Evolutionary conservation across 2,329 filamentous ascomycete genomes (phyloP).

Genomic region (Myriosclerotinia scirpicola): DNA sequence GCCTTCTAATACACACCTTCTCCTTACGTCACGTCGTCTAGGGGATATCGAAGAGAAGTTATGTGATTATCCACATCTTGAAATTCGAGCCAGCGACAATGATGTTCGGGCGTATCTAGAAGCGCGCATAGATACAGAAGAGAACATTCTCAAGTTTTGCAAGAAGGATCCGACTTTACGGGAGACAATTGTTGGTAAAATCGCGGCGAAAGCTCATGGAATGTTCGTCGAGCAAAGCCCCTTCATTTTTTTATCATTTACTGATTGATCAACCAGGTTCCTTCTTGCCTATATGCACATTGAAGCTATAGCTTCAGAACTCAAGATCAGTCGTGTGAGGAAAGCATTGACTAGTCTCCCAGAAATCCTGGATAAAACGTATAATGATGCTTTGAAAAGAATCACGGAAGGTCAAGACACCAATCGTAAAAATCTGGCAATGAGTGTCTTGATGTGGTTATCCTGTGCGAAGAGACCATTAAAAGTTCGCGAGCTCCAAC

Average conservation of each 20-base stretch:
- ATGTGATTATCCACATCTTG: constrained; percentile 24
- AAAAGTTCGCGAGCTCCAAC: constrained; percentile 42
- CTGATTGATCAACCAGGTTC: constrained; percentile 23
- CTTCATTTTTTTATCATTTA: too few relatives aligned
- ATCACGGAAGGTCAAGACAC: constrained; percentile 28
- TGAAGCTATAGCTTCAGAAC: constrained; percentile 38
- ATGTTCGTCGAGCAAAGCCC: constrained; percentile 5
- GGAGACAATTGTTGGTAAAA: constrained; percentile 2
- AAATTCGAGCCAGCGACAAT: constrained; percentile 39
- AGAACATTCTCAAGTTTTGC: constrained; percentile 19
- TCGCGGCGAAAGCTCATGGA: constrained; percentile 20
- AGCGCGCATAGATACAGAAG: constrained; percentile 12
- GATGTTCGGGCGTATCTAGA: constrained; percentile 35
- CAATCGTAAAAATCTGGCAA: constrained; percentile 18
- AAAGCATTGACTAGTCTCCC: constrained; percentile 38
- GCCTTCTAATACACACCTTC: constrained; percentile 32
- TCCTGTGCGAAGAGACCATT: constrained; percentile 43
- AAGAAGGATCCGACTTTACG: constrained; percentile 18
- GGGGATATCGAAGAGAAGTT: constrained; percentile 35
- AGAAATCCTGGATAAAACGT: constrained; percentile 33
- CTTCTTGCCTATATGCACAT: constrained; percentile 42
- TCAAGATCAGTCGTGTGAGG: constrained; percentile 36
- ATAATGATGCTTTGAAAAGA: constrained; percentile 46
- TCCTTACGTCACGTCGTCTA: constrained; percentile 41
- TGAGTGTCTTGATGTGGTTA: constrained; percentile 42